Base-by-base conservation (phyloP, 2,329 filamentous ascomycete species). In the Dothiorella sarmentorum region DNA sequence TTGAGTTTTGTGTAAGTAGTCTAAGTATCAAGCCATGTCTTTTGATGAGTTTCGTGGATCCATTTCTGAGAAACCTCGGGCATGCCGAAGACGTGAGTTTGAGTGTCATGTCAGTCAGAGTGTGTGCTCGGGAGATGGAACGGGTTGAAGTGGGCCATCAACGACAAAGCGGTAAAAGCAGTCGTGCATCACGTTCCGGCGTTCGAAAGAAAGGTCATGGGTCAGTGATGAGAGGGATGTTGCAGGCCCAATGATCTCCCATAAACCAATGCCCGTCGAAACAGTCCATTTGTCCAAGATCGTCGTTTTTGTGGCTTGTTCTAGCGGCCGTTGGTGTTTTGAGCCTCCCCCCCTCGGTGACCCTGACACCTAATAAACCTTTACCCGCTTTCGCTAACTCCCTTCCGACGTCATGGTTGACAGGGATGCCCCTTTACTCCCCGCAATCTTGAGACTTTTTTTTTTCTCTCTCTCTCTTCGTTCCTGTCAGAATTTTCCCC, bases 311-410 rank as follows among this genome's bases (percentile, higher is more conserved):
- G 47, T 38, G 47, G 47, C 47, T 52, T 52, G 49, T 18, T n/a
- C 35, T 53, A 53, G 49, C 35, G 33, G 33, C 33, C 31, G 49
- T 40, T 53, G 49, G 49, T 53, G 49, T 42, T 40, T 33, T 29
- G 35, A 17, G n/a, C 33, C 4, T 27, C n/a, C 31, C 47, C 5
- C 31, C 38, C 47, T 33, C 47, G 24, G 47, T 15, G n/a, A n/a
- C n/a, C n/a, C n/a, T n/a, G n/a, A n/a, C n/a, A n/a, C n/a, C n/a
- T 13, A 40, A 6, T 18, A 40, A 6, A 20, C 27, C 44, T 4
- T 33, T 17, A 27, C 26, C 29, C 31, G 31, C 20, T 20, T 20
- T 52, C 49, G 49, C 31, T 53, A 38, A 40, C 4, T 29, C 20
- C 22, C 49, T 35, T n/a, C 49, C 27, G 40, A 29, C 49, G 49